Evolutionary conservation across 495 filamentous ascomycete species (phyloP), one percentile per base, ranked within the genome.

Genomic region (Jackrogersella multiformis): DNA sequence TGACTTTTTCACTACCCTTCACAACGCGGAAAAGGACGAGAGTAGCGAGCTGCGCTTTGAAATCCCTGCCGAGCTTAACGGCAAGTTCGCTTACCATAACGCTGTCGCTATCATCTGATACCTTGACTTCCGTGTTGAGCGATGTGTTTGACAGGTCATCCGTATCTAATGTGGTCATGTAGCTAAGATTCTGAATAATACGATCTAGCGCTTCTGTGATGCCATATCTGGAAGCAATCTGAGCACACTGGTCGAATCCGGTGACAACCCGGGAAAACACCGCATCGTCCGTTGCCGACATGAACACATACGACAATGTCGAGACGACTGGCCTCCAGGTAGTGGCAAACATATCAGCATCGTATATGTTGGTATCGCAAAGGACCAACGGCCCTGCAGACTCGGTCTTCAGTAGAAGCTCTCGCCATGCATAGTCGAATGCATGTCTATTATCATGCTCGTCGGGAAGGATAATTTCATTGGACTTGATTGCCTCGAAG

Each of bases 71-170:
- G 79, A 99, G 97, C 73, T 94, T 94, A 66, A 99, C 95, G 54
- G 95, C 95, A 56, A 97, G 84, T 81, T 99, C 94, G 74, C 95
- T 98, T 70, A 99, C 95, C 95, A 99, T 99, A 24, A 99, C 92
- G 69, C 90, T 97, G 75, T 91, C 94, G 67, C 90, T 95, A 75
- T 91, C 94, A 69, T 92, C 88, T 0, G 89, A 93, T 41, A 88
- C 93, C 74, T 98, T 94, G 9, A 99, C 91, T 79, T 98, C 94
- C 0, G 96, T 99, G 72, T 99, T 99, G 16, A 99, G 85, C 9
- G 88, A 74, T 15, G 94, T 98, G 73, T 90, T 96, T 24, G 92
- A 90, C 1, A 90, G 85, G 6, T 77, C 80, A 46, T 89, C 87
- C 4, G 89, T 89, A 13, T 92, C 87, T 56, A 99, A 80, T 8